phyloP scores from a whole-genome alignment of 2,329 filamentous ascomycete genomes.

The Stagonosporopsis rhizophila region DNA sequence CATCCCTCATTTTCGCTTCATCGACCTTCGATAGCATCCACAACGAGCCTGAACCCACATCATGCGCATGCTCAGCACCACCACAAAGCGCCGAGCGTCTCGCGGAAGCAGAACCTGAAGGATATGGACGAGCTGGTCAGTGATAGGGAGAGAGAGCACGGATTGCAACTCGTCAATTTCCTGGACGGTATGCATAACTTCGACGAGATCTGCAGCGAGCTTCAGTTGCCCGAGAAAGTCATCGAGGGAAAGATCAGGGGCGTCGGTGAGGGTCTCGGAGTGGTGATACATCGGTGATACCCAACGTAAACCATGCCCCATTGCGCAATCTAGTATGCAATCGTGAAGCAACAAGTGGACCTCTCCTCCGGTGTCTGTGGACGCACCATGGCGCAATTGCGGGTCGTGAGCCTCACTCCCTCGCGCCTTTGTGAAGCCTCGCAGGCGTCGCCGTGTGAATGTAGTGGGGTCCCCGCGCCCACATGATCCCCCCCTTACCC shows the following conservation, averaged over 20 bases:
- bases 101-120: slow-evolving; percentile 17
- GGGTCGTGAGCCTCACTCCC: slow-evolving; percentile 10
- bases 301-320: neutral
- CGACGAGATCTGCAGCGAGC: slow-evolving; percentile 82
- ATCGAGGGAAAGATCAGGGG: slow-evolving; percentile 71
- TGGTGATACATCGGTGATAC: slow-evolving; percentile 37
- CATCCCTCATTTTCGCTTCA: slow-evolving; percentile 30
- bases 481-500: slow-evolving; percentile 10
- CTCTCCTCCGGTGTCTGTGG: neutral
- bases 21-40: slow-evolving; percentile 28
- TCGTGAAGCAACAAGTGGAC: neutral
- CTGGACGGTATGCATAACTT: slow-evolving; percentile 78
- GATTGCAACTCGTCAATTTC: slow-evolving; percentile 66
- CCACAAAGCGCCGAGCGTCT: slow-evolving; percentile 14
- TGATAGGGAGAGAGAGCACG: slow-evolving; percentile 26
- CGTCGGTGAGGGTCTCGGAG: slow-evolving; percentile 41
- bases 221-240: slow-evolving; percentile 72
- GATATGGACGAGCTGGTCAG: slow-evolving; percentile 24
- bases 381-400: neutral
- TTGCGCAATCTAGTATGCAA: neutral
- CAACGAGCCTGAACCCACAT: slow-evolving; percentile 16
- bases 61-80: slow-evolving; percentile 11
- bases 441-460: neutral
- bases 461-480: slow-evolving; percentile 11
- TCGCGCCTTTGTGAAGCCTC: slow-evolving; percentile 1